These are phyloP conservation scores for Mesostigma viride DNA, from an alignment of 139 green algal genomes.

Conservation along the genomic window DNA sequence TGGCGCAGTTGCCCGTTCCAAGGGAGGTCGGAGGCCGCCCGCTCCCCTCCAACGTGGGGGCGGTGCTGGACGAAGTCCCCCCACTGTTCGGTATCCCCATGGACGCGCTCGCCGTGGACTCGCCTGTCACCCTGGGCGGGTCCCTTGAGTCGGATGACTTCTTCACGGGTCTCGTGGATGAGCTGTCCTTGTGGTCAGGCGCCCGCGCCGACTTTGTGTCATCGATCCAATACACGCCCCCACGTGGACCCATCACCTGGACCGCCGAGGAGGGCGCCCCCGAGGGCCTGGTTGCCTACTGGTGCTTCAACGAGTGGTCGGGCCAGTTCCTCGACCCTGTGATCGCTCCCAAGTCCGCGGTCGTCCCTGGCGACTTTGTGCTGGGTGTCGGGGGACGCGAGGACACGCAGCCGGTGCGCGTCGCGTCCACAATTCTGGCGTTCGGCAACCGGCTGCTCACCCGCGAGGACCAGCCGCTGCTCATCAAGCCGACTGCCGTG, in stretches of 20 bases:
- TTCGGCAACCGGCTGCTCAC: no score
- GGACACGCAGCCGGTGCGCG: constrained; percentile 14
- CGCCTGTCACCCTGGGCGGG: no score
- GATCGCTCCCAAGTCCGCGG: no score
- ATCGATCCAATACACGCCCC: constrained; percentile 8
- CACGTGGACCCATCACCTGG: no score
- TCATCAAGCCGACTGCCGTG: constrained; percentile 6
- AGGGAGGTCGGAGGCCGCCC: no score
- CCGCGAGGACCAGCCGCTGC: constrained; percentile 3
- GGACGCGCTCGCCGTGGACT: neutral
- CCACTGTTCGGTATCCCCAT: no score
- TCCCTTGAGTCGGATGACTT: neutral
- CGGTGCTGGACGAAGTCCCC: no score
- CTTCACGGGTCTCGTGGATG: constrained; percentile 19
- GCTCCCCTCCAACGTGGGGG: no score
- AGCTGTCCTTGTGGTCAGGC: constrained; percentile 12
- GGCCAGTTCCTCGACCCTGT: neutral
- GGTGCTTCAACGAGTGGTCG: constrained; percentile 10
- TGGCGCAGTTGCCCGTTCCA: no score
- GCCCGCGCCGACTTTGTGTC: constrained; percentile 1
- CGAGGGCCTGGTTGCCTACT: constrained; percentile 20
- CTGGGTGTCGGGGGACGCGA: neutral
- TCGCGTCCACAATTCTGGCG: constrained; percentile 17
- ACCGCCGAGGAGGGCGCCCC: no score
- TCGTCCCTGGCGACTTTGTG: neutral